Evolutionary conservation across 352 stramenopile genomes (phyloP).

Genomic region (Elongisporangium anandrum): DNA sequence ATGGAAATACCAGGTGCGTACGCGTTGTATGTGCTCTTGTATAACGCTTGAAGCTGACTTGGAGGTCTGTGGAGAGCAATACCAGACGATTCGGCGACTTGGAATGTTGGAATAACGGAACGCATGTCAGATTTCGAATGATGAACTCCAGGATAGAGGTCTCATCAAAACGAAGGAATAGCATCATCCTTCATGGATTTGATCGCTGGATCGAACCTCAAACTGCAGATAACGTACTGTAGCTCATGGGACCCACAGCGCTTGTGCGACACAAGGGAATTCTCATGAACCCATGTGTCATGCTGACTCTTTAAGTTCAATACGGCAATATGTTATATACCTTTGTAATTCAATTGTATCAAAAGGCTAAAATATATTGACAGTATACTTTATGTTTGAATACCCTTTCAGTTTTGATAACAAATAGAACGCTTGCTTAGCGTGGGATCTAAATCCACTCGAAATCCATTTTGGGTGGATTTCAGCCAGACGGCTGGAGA

Average conservation of each 20-base stretch:
- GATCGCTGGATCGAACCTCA: no score
- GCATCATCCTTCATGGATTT: no score
- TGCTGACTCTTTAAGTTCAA: background rate
- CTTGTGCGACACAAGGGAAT: background rate
- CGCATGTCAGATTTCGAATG: background rate
- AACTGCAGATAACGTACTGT: background rate
- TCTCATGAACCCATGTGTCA: background rate
- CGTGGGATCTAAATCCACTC: background rate
- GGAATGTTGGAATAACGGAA: conserved; percentile 11
- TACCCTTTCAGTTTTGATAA: no score
- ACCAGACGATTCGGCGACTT: conserved; percentile 25
- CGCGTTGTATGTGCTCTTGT: background rate
- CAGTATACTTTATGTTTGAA: no score
- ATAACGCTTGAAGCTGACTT: background rate
- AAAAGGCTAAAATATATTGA: no score
- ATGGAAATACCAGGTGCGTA: conserved; percentile 49
- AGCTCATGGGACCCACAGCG: no score
- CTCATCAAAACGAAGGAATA: no score
- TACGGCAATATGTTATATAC: background rate
- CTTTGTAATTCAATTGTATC: background rate
- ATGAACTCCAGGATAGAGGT: no score
- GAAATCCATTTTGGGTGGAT: background rate
- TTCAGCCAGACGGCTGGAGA: background rate
- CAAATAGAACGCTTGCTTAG: no score
- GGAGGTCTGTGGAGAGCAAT: conserved; percentile 21